Evolutionary conservation across 805 yeast species (phyloP).

Genomic region (Metschnikowia noctiluminum): DNA sequence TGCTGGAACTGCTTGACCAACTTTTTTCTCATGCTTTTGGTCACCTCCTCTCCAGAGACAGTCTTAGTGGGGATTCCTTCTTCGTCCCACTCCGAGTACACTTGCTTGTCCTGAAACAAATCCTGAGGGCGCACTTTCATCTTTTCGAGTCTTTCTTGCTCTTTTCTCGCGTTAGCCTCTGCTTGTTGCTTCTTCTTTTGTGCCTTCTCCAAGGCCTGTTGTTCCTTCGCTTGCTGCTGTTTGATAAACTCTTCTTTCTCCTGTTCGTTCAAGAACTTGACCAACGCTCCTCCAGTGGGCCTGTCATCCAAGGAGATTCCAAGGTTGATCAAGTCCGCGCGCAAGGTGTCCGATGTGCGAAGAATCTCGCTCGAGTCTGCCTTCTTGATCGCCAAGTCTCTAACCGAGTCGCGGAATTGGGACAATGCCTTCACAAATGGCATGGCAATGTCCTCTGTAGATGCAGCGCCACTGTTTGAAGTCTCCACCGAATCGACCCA

Average conservation of each 20-base stretch:
- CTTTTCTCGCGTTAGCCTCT: conserved; percentile 55
- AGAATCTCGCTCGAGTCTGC: conserved; percentile 53
- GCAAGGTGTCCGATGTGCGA: conserved; percentile 66
- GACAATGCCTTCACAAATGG: conserved; percentile 82
- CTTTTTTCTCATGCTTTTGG: conserved; percentile 85
- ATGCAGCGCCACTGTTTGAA: conserved; percentile 16
- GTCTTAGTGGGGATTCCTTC: conserved; percentile 79
- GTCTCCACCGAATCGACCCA: conserved; percentile 54
- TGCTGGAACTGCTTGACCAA: conserved; percentile 70
- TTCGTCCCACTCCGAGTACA: conserved; percentile 77
- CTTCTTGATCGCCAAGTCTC: conserved; percentile 65
- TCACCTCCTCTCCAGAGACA: conserved; percentile 72
- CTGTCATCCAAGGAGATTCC: conserved; percentile 91
- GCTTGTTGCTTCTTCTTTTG: conserved; percentile 53
- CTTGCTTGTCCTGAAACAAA: conserved; percentile 58
- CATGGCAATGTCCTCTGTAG: conserved; percentile 63
- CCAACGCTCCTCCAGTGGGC: conserved; percentile 71
- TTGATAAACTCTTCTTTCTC: conserved; percentile 65
- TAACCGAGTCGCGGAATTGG: conserved; percentile 76
- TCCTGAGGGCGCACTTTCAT: conserved; percentile 68
- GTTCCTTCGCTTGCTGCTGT: conserved; percentile 52
- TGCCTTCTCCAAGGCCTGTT: conserved; percentile 55
- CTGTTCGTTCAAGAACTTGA: conserved; percentile 69
- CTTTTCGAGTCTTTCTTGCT: conserved; percentile 58
- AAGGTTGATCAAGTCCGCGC: conserved; percentile 67